Evolutionary conservation across 345 rosid genomes (phyloP).

Genomic region (Ceriops tagal): DNA sequence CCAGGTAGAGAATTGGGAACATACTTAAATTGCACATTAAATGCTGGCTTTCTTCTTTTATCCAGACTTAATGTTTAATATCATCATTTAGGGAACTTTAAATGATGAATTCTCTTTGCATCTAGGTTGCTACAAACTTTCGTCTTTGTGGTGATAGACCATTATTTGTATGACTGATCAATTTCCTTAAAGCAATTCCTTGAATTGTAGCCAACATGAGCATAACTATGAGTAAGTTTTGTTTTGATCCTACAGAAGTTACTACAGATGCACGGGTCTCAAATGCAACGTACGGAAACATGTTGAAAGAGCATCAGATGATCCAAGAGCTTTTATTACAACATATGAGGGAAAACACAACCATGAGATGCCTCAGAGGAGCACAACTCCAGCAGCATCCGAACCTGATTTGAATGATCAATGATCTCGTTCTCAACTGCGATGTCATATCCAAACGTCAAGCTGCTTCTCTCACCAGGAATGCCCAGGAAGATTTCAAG

Average conservation of each 20-base stretch:
- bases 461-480: constrained; percentile 6
- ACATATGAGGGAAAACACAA: constrained; percentile 94
- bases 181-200: too few species aligned
- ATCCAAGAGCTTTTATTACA: constrained; percentile 79
- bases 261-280: constrained; percentile 78
- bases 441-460: background rate
- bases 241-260: constrained; percentile 55
- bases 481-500: background rate
- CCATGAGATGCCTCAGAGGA: constrained; percentile 67
- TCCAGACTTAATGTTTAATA: background rate
- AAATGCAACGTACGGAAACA: constrained; percentile 89
- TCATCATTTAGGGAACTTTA: background rate
- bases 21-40: background rate
- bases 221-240: background rate
- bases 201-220: too few species aligned
- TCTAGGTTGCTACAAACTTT: too few species aligned
- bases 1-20: constrained; percentile 45
- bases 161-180: too few species aligned
- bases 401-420: constrained; percentile 30
- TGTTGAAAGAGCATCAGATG: constrained; percentile 87
- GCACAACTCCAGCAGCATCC: constrained; percentile 21
- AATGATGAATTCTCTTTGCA: too few species aligned
- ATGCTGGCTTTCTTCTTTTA: background rate
- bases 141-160: too few species aligned
- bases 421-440: constrained; percentile 14